These are phyloP conservation scores for Boletales sp. DNA, from an alignment of 768 basidiomycete genomes.

Conservation along the genomic window DNA sequence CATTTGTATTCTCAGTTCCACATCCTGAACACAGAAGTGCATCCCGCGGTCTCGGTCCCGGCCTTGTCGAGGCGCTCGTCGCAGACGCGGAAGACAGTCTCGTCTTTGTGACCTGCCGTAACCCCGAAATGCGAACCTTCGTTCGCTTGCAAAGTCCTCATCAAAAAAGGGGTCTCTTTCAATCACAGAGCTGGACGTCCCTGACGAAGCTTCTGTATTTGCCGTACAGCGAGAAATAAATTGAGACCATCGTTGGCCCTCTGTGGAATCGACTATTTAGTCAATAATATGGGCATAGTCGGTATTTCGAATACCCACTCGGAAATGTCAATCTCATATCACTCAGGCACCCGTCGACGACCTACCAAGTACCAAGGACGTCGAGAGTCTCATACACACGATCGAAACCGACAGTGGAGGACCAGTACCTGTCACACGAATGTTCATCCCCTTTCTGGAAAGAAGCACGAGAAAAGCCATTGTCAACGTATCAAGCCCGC, in stretches of 20 bases:
- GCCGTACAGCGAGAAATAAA: no score
- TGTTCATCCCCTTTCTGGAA: constrained; percentile 19
- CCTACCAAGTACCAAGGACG: no score
- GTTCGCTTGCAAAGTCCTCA: constrained; percentile 12
- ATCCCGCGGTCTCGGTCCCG: background rate
- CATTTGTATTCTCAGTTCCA: no score
- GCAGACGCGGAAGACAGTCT: constrained; percentile 13
- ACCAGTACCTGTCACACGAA: no score
- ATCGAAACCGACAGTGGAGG: no score
- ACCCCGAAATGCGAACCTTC: constrained; percentile 18
- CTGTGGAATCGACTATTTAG: constrained; percentile 33
- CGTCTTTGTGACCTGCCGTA: constrained; percentile 32
- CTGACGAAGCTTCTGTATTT: no score
- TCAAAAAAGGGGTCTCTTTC: background rate
- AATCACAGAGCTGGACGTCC: background rate
- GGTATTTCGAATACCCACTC: no score
- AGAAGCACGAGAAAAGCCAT: constrained; percentile 27
- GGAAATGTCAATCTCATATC: no score
- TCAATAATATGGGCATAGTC: constrained; percentile 21
- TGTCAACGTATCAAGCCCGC: constrained; percentile 30
- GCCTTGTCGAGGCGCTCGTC: constrained; percentile 14
- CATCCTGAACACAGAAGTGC: no score
- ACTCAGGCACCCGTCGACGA: no score
- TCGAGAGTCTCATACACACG: no score
- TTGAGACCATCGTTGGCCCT: background rate